Conservation (phyloP, 2,329 filamentous ascomycete genomes). For the Diaporthe sp. region DNA sequence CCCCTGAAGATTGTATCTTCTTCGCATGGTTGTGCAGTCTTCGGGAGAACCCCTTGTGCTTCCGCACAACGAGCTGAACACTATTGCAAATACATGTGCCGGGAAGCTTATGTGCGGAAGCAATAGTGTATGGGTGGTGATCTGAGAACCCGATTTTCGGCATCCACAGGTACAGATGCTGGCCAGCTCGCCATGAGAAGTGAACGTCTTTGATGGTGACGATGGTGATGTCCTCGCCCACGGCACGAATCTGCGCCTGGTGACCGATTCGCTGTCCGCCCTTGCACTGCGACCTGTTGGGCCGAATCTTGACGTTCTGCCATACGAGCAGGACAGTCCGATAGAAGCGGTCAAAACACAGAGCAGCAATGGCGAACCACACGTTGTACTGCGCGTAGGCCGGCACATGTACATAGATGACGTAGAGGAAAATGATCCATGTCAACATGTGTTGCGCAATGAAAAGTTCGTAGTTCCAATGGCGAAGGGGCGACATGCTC, state of each 20-base stretch:
- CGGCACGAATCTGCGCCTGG: constrained; percentile 60
- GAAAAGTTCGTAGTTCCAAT: constrained; percentile 78
- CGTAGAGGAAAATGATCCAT: constrained; percentile 72
- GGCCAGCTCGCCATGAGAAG: constrained; percentile 71
- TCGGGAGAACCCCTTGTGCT: constrained; percentile 70
- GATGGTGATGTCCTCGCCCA: constrained; percentile 67
- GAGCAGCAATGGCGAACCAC: constrained; percentile 74
- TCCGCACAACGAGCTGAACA: constrained; percentile 69
- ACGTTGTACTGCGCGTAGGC: constrained; percentile 70
- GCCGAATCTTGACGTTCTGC: constrained; percentile 64
- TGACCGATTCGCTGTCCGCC: constrained; percentile 67
- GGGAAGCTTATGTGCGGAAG: constrained; percentile 65
- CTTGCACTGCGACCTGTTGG: constrained; percentile 58
- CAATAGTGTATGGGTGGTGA: constrained; percentile 73
- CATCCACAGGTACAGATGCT: constrained; percentile 73
- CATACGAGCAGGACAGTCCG: constrained; percentile 63
- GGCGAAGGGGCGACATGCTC: constrained; percentile 73
- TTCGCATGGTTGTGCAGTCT: constrained; percentile 63
- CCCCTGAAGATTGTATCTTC: constrained; percentile 49
- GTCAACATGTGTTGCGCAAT: constrained; percentile 76
- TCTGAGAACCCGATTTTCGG: constrained; percentile 67
- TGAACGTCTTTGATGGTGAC: constrained; percentile 72
- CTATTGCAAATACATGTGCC: constrained; percentile 70
- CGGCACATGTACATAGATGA: constrained; percentile 75
- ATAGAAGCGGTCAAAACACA: constrained; percentile 73